Evolutionary conservation across 257 asterid species (phyloP).

Genomic region (Scutellaria galericulata): DNA sequence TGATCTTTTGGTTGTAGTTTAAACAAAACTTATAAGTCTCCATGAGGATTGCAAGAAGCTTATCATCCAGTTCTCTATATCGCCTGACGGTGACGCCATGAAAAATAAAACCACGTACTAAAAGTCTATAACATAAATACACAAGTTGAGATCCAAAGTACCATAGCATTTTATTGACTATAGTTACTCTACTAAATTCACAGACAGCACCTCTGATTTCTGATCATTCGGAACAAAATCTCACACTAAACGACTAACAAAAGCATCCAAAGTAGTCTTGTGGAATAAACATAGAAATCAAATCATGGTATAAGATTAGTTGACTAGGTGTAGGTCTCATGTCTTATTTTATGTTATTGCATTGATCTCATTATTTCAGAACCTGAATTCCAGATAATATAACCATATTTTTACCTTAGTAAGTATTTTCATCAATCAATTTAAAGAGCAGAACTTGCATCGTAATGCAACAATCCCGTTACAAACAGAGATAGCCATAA

Average conservation of each 20-base stretch:
- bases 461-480: background rate
- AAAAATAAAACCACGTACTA: background rate
- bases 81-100: slow-evolving; percentile 1
- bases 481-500: background rate
- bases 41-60: background rate
- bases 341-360: background rate
- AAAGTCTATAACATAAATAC: background rate
- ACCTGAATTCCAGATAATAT: slow-evolving; percentile 23
- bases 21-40: background rate
- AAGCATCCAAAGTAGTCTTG: background rate
- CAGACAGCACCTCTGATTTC: background rate
- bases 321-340: background rate
- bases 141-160: background rate
- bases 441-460: slow-evolving; percentile 21
- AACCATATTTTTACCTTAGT: slow-evolving; percentile 25
- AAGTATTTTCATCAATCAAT: slow-evolving; percentile 8
- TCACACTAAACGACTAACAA: background rate
- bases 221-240: slow-evolving; percentile 15
- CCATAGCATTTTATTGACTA: background rate
- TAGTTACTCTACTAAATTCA: slow-evolving; percentile 4
- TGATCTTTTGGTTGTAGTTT: background rate
- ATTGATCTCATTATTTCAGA: background rate
- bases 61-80: background rate
- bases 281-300: slow-evolving; percentile 20
- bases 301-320: slow-evolving; percentile 5